A percentile compares a stretch with the other conserved stretches of the same genome.
Conservation (phyloP, 140 eudicot species). For the Anethum foeniculum region DNA sequence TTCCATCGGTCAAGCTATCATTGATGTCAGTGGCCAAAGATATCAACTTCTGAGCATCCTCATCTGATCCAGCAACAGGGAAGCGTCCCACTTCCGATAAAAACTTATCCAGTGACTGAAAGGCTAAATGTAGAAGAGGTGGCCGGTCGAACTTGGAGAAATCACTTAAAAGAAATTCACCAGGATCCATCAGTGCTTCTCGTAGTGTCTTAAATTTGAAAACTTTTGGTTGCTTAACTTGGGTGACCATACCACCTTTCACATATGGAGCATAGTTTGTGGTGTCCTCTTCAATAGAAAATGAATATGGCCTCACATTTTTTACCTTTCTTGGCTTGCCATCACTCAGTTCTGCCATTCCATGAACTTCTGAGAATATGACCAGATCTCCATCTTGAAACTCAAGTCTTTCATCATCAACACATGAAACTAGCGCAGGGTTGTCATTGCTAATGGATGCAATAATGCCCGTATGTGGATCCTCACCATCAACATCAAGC, state of each 20-base stretch:
- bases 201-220: conserved; percentile 62
- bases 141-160: conserved; percentile 90
- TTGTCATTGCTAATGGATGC: conserved; percentile 79
- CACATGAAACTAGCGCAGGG: conserved; percentile 74
- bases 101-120: conserved; percentile 73
- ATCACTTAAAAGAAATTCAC: conserved; percentile 86
- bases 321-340: conserved; percentile 73
- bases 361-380: conserved; percentile 75
- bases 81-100: conserved; percentile 44
- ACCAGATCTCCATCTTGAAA: conserved; percentile 93
- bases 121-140: conserved; percentile 72
- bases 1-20: conserved; percentile 40
- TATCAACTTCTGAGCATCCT: conserved; percentile 64
- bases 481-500: conserved; percentile 80
- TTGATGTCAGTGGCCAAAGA: conserved; percentile 42
- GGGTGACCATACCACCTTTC: conserved; percentile 84
- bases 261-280: conserved; percentile 46
- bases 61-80: conserved; percentile 83
- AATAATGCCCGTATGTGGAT: conserved; percentile 83
- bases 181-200: conserved; percentile 74
- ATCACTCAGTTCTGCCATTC: conserved; percentile 76
- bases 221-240: conserved; percentile 74
- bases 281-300: conserved; percentile 77
- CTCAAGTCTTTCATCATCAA: conserved; percentile 85
- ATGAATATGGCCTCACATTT: conserved; percentile 72